Conservation (phyloP, 345 rosid genomes). For the Brassica juncea region DNA sequence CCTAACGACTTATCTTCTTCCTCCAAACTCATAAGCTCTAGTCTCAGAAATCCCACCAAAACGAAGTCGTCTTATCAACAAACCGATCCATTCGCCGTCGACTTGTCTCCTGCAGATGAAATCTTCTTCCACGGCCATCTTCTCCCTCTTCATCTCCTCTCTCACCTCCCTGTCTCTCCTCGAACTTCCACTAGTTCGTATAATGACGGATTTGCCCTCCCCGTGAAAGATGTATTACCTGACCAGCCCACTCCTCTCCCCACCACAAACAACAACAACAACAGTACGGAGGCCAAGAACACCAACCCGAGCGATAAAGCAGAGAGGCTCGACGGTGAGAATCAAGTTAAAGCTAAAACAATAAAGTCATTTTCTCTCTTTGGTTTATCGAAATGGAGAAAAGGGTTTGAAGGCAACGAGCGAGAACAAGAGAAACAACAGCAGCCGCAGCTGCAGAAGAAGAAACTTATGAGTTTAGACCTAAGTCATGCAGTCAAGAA, state of each 20-base stretch:
- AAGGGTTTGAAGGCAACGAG: constrained; percentile 49
- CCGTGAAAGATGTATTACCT: constrained; percentile 44
- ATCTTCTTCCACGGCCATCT: constrained; percentile 98
- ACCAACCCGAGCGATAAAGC: neutral
- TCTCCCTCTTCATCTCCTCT: constrained; percentile 86
- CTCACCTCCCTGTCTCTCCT: constrained; percentile 81
- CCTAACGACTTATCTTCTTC: constrained; percentile 42
- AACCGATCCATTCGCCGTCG: constrained; percentile 63
- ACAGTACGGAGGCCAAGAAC: neutral
- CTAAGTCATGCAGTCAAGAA: constrained; percentile 57
- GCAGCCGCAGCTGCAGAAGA: constrained; percentile 50
- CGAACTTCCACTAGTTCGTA: constrained; percentile 70
- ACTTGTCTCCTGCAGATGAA: constrained; percentile 91
- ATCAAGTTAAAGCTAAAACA: constrained; percentile 43
- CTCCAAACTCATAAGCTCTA: constrained; percentile 39
- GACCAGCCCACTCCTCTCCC: constrained; percentile 33
- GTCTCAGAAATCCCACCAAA: constrained; percentile 20
- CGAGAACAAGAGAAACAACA: constrained; percentile 41
- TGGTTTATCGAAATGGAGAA: constrained; percentile 55
- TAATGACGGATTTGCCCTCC: constrained; percentile 63
- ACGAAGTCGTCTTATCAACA: constrained; percentile 45
- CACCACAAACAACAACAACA: constrained; percentile 31
- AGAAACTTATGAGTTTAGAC: constrained; percentile 61
- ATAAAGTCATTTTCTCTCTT: constrained; percentile 72
- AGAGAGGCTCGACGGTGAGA: constrained; percentile 25